Base-by-base conservation (phyloP, 768 basidiomycete species). In the Rhodotorula babjevae region DNA sequence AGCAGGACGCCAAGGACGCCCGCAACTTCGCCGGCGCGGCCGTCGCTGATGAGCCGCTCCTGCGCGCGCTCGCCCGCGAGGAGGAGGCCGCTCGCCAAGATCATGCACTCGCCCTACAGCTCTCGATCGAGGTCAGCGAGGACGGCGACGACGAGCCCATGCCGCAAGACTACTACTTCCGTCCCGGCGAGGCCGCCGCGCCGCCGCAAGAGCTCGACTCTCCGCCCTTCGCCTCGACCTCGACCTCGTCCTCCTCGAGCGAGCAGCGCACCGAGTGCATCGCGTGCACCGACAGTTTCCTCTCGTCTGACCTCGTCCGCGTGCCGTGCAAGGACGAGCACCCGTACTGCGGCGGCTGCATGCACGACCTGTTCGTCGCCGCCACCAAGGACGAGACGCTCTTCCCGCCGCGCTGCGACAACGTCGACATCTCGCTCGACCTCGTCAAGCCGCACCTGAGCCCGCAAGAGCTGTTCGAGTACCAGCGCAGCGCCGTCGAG, bases 401-500 rank as follows among this genome's bases (percentile, higher is more conserved):
- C 9, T 83, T 83, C 67, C 86, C 87, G 0, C 81, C 86, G 16
- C 82, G 84, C 49, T 87, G 86, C 76, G 87, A 86, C 77, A 77
- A 82, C 42, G 74, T 81, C 47, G 77, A 78, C 0, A 80, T 86
- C 53, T 79, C 82, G 19, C 16, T 67, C 49, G 19, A 47, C 40
- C 59, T 67, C 59, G 59, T 27, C 50, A 25, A 21, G 19, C 3
- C 63, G 79, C 33, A 62, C 56, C 23, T 67, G n/a, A 29, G 49
- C 15, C 0, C 29, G 36, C 21, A 42, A 2, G 49, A 67, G 40
- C 49, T 42, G 36, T 9, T 23, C 11, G 2, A 2, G 9, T 67
- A 46, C 49, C 8, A n/a, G 15, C 18, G 47, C 59, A 52, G 44
- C n/a, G 19, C 36, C 6, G 14, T 19, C 50, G 66, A 67, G 40